A percentile compares a stretch with the other conserved stretches of the same genome.
These are phyloP conservation scores for Ustilago bromivora DNA, from an alignment of 1,284 basidiomycete genomes.

Conservation along the genomic window DNA sequence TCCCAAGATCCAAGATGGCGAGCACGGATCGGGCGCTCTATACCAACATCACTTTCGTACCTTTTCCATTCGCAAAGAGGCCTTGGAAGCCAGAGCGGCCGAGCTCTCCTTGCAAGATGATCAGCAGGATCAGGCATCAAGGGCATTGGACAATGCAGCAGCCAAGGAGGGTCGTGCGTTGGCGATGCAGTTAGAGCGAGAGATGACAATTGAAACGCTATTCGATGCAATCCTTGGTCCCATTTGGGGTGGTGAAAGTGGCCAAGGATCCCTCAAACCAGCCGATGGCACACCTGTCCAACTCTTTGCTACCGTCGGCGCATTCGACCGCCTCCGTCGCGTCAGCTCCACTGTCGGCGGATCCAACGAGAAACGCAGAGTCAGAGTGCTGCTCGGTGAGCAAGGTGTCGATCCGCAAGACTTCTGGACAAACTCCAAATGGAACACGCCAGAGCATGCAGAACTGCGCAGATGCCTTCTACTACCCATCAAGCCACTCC, in stretches of 20 bases:
- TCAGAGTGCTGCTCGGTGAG: constrained; percentile 38
- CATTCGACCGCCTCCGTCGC: constrained; percentile 37
- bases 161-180: constrained; percentile 44
- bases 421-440: constrained; percentile 51
- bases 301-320: constrained; percentile 40
- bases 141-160: constrained; percentile 33
- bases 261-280: background rate
- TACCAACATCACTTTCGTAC: constrained; percentile 48
- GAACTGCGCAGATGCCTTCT: constrained; percentile 24
- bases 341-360: constrained; percentile 49
- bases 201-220: constrained; percentile 46
- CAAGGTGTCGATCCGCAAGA: constrained; percentile 19
- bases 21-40: constrained; percentile 26
- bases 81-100: constrained; percentile 39
- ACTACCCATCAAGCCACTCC: constrained; percentile 35
- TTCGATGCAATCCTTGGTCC: constrained; percentile 42
- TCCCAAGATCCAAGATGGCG: constrained; percentile 27
- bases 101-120: constrained; percentile 36
- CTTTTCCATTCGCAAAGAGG: constrained; percentile 45
- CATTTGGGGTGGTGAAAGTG: constrained; percentile 7
- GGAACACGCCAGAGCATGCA: constrained; percentile 18
- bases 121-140: constrained; percentile 27
- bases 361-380: constrained; percentile 45
- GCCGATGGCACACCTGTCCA: constrained; percentile 10
- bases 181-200: constrained; percentile 48